These are phyloP conservation scores for Amphibolis antarctica DNA, from an alignment of 106 monocot genomes.

Conservation along the genomic window DNA sequence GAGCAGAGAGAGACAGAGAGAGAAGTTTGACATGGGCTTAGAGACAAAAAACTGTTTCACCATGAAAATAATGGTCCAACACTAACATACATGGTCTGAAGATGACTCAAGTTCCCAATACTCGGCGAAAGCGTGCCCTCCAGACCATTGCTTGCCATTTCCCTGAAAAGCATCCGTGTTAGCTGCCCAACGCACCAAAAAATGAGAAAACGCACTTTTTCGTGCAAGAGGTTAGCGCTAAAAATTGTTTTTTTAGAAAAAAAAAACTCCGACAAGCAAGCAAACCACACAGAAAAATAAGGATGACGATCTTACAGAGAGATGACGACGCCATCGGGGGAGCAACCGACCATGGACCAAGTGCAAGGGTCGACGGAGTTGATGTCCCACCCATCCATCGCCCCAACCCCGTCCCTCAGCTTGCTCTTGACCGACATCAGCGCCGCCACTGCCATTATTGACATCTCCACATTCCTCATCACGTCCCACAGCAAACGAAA, in stretches of 20 bases:
- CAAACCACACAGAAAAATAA: background rate
- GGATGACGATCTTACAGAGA: constrained; percentile 41
- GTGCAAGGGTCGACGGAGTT: constrained; percentile 97
- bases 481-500: background rate
- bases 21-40: too few relatives aligned
- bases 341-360: constrained; percentile 94
- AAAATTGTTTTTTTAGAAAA: too few relatives aligned
- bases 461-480: background rate
- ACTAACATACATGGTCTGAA: constrained; percentile 73
- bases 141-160: constrained; percentile 79
- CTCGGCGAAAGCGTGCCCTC: constrained; percentile 58
- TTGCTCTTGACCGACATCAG: constrained; percentile 84
- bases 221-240: background rate
- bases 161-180: constrained; percentile 22
- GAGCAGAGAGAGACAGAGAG: background rate
- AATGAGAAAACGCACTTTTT: background rate
- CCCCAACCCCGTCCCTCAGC: constrained; percentile 54
- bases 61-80: background rate
- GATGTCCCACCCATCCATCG: constrained; percentile 89
- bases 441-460: constrained; percentile 50
- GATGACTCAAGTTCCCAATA: constrained; percentile 79
- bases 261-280: background rate
- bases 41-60: too few relatives aligned
- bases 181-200: background rate
- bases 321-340: constrained; percentile 67